Percentiles rank a stretch among this genome's conserved stretches.
phyloP scores from a whole-genome alignment of 805 yeast species.

The Alloascoidea africana region DNA sequence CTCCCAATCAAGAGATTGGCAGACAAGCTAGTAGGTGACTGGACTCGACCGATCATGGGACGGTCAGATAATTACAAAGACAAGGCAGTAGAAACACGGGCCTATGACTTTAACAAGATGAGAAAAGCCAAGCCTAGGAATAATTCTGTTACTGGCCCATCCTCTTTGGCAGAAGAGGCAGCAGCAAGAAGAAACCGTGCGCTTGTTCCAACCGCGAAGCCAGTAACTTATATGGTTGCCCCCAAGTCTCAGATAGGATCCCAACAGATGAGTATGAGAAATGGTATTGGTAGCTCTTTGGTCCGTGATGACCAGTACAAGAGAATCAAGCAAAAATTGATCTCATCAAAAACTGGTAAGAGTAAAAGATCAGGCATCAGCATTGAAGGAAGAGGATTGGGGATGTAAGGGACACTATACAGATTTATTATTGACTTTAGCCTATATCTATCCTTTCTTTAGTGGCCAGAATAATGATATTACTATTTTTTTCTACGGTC shows the following conservation, averaged over 20 bases:
- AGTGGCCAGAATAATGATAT: too few species aligned
- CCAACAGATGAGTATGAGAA: constrained; percentile 25
- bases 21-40: constrained; percentile 82
- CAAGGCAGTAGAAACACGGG: constrained; percentile 52
- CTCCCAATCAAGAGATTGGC: constrained; percentile 75
- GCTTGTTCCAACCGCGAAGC: constrained; percentile 85
- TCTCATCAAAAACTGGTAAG: constrained; percentile 26
- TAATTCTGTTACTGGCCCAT: constrained; percentile 16
- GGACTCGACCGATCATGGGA: constrained; percentile 98
- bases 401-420: too few species aligned
- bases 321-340: constrained; percentile 47
- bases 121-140: constrained; percentile 7
- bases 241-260: constrained; percentile 39
- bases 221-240: constrained; percentile 81
- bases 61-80: constrained; percentile 91
- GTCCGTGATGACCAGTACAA: constrained; percentile 66
- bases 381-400: constrained; percentile 51
- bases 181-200: constrained; percentile 91
- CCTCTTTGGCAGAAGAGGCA: constrained; percentile 67
- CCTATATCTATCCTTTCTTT: too few species aligned
- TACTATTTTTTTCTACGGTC: too few species aligned
- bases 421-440: too few species aligned
- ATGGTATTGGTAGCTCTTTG: constrained; percentile 34
- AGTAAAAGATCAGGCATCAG: constrained; percentile 58
- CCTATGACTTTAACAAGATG: constrained; percentile 25